Evolutionary conservation across 257 asterid species (phyloP), one percentile per base, ranked within the genome.

Genomic region (Solanum medicagineum): DNA sequence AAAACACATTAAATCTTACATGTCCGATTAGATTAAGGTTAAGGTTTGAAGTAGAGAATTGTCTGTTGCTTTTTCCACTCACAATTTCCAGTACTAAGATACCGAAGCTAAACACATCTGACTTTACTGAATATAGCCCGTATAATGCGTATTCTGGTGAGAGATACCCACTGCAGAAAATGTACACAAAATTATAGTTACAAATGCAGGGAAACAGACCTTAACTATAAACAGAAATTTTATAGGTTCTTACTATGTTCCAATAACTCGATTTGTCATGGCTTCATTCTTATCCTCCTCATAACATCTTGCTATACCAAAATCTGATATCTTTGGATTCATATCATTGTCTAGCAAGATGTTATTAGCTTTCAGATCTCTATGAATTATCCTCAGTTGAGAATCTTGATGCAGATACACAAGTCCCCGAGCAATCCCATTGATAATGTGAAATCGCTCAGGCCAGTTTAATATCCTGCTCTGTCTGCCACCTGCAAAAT

Each of bases 321-420:
- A 92, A 56, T 93, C 92, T 12, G 94, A 92, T 81, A 91, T 93
- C 85, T 91, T 93, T 1, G 97, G 93, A 66, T 90, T 87, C 87
- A 90, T 81, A 12, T 88, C 85, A 1, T 68, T 40, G 82, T 92
- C 95, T 19, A 93, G 86, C 75, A 93, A 85, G 47, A 92, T 87
- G 29, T 91, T 92, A 89, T 93, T 91, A 10, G 92, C 87, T 86
- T 92, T 93, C 29, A 92, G 90, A 80, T 91, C 94, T 82, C 93
- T 44, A 59, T 88, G 92, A 56, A 91, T 87, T 9, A 91, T 83
- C 65, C 90, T 42, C 40, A 92, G 77, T 6, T 85, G 87, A 1
- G 94, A 91, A 87, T 93, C 94, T 81, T 90, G 94, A 85, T 90
- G 95, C 22, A 93, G 92, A 84, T 91, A 92, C 26, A 89, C 49